Conservation (phyloP, 1,284 basidiomycete genomes). For the Ustilago curta region DNA sequence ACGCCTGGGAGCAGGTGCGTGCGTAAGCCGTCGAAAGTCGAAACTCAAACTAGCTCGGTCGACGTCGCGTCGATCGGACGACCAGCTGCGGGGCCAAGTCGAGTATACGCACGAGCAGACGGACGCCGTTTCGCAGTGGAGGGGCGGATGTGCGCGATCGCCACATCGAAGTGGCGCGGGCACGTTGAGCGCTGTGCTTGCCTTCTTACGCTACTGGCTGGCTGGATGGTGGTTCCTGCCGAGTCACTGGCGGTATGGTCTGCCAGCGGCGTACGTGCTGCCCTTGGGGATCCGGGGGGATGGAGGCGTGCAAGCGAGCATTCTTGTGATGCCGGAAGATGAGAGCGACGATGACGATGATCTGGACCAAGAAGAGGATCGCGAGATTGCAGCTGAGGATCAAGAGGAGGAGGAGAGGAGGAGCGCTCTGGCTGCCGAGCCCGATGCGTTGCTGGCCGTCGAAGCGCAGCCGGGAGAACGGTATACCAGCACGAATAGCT, state of each 20-base stretch:
- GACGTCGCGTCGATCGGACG: conserved; percentile 17
- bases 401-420: conserved; percentile 31
- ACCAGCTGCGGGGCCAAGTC: conserved; percentile 11
- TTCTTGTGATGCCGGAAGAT: conserved; percentile 52
- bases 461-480: conserved; percentile 11
- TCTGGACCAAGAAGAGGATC: conserved; percentile 29
- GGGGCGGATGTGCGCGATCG: conserved; percentile 34
- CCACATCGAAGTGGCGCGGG: conserved; percentile 24
- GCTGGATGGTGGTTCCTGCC: conserved; percentile 55
- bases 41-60: conserved; percentile 17
- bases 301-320: conserved; percentile 58
- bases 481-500: conserved; percentile 36
- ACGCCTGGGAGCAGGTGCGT: conserved; percentile 19
- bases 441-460: conserved; percentile 11
- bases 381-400: conserved; percentile 43
- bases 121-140: conserved; percentile 38
- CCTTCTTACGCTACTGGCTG: conserved; percentile 53
- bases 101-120: conserved; percentile 16
- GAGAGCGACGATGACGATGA: conserved; percentile 51
- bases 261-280: conserved; percentile 54
- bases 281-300: conserved; percentile 60
- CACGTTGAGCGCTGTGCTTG: conserved; percentile 40
- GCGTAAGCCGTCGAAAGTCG: conserved; percentile 29
- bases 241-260: conserved; percentile 46
- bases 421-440: conserved; percentile 10